Conservation (phyloP, 371 early-diverging fungal species). For the Encephalitozoon intestinalis region DNA sequence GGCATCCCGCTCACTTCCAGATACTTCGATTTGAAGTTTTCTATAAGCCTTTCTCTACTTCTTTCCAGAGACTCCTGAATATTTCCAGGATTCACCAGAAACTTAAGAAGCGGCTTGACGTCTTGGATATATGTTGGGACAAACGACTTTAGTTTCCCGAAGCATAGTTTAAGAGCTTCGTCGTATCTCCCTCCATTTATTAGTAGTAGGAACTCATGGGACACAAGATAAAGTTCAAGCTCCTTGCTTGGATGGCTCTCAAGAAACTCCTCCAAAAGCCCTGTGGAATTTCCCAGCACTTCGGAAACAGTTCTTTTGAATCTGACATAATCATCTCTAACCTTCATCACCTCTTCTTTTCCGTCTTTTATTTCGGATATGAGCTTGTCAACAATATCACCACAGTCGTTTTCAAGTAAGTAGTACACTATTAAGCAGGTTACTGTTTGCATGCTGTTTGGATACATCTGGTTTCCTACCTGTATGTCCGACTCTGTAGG, state of each 20-base stretch:
- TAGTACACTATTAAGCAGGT: neutral
- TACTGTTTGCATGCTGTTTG: neutral
- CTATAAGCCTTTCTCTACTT: neutral
- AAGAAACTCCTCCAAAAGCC: neutral
- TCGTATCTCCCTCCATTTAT: neutral
- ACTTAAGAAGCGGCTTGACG: neutral
- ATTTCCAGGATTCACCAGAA: neutral
- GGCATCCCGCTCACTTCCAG: neutral
- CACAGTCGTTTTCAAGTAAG: conserved; percentile 7
- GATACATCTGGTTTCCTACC: neutral
- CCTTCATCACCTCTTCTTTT: neutral
- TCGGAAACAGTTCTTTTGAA: neutral
- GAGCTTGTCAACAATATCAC: neutral
- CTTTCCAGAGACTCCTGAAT: neutral
- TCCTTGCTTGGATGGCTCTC: neutral
- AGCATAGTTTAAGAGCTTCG: neutral
- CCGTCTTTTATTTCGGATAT: neutral
- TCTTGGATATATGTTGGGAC: neutral
- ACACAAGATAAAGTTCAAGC: neutral
- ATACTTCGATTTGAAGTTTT: neutral
- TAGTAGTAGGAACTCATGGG: neutral
- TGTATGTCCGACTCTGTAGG: neutral
- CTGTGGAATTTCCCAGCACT: neutral
- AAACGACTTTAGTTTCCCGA: neutral
- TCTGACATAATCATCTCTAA: neutral